These are phyloP conservation scores for Tulasnella sp. DNA, from an alignment of 768 basidiomycete genomes.

Conservation along the genomic window DNA sequence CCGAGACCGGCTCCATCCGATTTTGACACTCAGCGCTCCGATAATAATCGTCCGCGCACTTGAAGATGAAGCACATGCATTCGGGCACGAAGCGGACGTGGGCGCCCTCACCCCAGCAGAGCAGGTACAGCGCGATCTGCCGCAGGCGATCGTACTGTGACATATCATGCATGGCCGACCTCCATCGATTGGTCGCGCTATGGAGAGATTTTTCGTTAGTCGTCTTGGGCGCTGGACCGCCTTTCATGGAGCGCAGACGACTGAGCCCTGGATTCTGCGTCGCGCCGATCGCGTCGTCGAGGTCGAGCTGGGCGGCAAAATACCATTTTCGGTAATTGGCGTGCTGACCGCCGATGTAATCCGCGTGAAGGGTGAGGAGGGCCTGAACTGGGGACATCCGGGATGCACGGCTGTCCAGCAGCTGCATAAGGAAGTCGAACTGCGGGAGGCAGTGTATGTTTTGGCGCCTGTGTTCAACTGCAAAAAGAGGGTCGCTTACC, in stretches of 20 bases:
- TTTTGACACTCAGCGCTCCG: slow-evolving; percentile 97
- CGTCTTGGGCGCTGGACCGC: slow-evolving; percentile 45
- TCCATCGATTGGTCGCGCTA: slow-evolving; percentile 84
- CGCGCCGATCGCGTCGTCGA: slow-evolving; percentile 92
- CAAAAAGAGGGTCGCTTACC: slow-evolving; percentile 32
- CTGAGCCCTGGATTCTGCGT: slow-evolving; percentile 83
- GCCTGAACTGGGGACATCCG: slow-evolving; percentile 97
- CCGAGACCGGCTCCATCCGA: slow-evolving; percentile 81
- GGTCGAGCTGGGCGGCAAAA: slow-evolving; percentile 96
- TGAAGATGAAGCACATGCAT: slow-evolving; percentile 98
- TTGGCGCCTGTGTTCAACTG: background rate
- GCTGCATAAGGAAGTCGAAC: slow-evolving; percentile 98
- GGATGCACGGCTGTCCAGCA: slow-evolving; percentile 90
- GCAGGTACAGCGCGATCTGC: slow-evolving; percentile 88
- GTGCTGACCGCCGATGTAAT: slow-evolving; percentile 97
- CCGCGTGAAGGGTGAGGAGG: slow-evolving; percentile 88
- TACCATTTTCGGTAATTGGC: slow-evolving; percentile 99
- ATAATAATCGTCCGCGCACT: slow-evolving; percentile 99
- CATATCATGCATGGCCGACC: slow-evolving; percentile 98
- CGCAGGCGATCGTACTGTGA: slow-evolving; percentile 93
- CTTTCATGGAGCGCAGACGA: slow-evolving; percentile 55
- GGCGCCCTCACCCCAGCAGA: slow-evolving; percentile 97
- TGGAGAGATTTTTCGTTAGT: slow-evolving; percentile 68
- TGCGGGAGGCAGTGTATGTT: slow-evolving; percentile 26
- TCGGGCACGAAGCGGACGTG: slow-evolving; percentile 96